phyloP scores from a whole-genome alignment of 805 yeast species.

The Kazachstania martiniae region DNA sequence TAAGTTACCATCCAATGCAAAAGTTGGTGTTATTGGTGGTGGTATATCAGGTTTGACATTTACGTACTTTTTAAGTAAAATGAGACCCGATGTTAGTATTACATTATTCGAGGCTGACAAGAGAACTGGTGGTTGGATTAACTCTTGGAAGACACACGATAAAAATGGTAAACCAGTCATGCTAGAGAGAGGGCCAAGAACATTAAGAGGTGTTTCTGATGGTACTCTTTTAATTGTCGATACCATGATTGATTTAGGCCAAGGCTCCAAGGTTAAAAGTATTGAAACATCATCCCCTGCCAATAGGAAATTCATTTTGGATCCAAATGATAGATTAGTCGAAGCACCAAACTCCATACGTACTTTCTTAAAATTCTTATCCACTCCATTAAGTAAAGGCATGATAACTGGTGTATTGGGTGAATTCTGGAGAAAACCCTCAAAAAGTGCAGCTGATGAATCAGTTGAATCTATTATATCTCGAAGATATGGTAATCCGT shows the following conservation, averaged over 20 bases:
- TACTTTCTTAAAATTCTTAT: conserved; percentile 28
- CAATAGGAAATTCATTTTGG: conserved; percentile 59
- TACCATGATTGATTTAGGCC: conserved; percentile 37
- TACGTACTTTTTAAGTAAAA: conserved; percentile 51
- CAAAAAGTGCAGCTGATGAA: conserved; percentile 42
- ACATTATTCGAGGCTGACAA: conserved; percentile 46
- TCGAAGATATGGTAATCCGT: conserved; percentile 51
- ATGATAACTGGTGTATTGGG: conserved; percentile 34
- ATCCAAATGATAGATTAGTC: conserved; percentile 34
- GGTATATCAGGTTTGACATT: conserved; percentile 82
- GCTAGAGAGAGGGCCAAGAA: conserved; percentile 86
- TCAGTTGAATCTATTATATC: conserved; percentile 53
- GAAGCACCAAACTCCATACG: conserved; percentile 41
- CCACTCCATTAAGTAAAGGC: conserved; percentile 36
- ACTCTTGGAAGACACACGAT: conserved; percentile 34
- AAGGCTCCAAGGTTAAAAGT: conserved; percentile 42
- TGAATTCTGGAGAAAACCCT: conserved; percentile 38
- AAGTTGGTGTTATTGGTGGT: conserved; percentile 70
- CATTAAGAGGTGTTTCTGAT: conserved; percentile 70
- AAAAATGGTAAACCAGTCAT: conserved; percentile 18
- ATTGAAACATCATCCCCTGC: conserved; percentile 50
- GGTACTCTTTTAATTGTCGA: conserved; percentile 68
- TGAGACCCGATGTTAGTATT: conserved; percentile 70
- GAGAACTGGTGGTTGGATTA: conserved; percentile 74
- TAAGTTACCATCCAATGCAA: conserved; percentile 23